phyloP scores from a whole-genome alignment of 768 basidiomycete genomes.

The Kwoniella bestiolae region DNA sequence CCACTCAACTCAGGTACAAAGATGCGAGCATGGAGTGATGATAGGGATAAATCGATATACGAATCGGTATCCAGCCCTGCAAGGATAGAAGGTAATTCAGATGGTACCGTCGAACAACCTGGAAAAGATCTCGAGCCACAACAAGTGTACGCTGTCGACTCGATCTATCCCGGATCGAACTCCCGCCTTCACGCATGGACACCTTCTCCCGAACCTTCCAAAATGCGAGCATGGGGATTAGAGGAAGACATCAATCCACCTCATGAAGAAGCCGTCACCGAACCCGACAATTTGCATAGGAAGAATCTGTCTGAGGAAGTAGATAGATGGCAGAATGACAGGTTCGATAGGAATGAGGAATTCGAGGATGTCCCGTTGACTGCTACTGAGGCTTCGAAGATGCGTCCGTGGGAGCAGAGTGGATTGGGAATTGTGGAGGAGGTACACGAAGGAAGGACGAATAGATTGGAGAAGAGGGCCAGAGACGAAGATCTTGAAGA shows the following conservation, averaged over 20 bases:
- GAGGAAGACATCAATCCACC: not conserved
- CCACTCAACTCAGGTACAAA: not conserved
- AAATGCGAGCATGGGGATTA: conserved; percentile 16
- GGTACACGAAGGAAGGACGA: not conserved
- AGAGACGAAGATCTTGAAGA: not conserved
- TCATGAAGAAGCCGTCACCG: not conserved
- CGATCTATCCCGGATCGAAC: not conserved
- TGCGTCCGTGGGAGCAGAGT: not conserved
- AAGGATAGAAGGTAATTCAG: not conserved
- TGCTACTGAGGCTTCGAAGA: not conserved
- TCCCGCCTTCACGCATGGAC: not conserved
- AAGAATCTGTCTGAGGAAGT: not conserved
- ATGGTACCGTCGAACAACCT: not conserved
- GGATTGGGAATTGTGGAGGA: not conserved
- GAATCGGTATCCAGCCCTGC: not conserved
- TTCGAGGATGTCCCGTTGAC: conserved; percentile 4
- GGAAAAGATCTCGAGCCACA: not conserved
- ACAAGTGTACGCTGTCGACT: not conserved
- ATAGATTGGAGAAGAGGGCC: not conserved
- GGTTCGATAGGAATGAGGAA: not conserved
- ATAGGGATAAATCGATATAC: not conserved
- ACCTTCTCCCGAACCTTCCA: conserved; percentile 10
- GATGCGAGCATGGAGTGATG: conserved; percentile 9
- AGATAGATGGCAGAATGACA: conserved; percentile 7
- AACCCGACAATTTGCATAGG: not conserved